Conservation (phyloP, 768 basidiomycete species). For the Mrakia gelida region DNA sequence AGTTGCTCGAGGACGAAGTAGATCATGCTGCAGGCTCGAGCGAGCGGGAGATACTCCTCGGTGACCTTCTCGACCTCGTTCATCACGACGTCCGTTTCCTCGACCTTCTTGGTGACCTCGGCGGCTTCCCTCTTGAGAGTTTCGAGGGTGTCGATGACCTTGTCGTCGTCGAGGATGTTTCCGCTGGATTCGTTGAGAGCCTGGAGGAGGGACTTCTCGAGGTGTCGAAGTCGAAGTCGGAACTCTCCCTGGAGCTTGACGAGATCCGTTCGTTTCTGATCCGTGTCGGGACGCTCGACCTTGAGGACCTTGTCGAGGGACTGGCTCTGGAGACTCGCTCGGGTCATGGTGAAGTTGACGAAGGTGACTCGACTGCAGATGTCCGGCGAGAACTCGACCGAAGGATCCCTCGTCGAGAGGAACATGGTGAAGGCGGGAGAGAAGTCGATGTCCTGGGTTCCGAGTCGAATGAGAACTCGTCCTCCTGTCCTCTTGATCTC, state of each 20-base stretch:
- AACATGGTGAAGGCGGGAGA: slow-evolving; percentile 99
- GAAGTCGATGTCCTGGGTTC: slow-evolving; percentile 98
- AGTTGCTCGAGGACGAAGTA: slow-evolving; percentile 97
- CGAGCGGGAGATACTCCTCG: slow-evolving; percentile 85
- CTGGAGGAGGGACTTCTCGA: slow-evolving; percentile 87
- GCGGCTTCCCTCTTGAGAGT: slow-evolving; percentile 93
- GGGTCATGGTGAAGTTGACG: slow-evolving; percentile 97
- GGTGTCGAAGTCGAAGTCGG: slow-evolving; percentile 79
- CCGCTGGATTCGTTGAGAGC: slow-evolving; percentile 95
- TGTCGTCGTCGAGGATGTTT: slow-evolving; percentile 95
- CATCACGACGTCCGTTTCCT: slow-evolving; percentile 95
- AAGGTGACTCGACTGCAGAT: slow-evolving; percentile 96
- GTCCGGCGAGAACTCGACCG: slow-evolving; percentile 95
- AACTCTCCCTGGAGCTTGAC: slow-evolving; percentile 99
- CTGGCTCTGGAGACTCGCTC: slow-evolving; percentile 96
- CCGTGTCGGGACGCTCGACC: slow-evolving; percentile 93
- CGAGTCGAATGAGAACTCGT: slow-evolving; percentile 91
- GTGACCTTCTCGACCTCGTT: slow-evolving; percentile 94
- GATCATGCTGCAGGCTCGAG: slow-evolving; percentile 90
- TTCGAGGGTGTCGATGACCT: slow-evolving; percentile 90
- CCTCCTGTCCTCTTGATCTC: slow-evolving; percentile 95
- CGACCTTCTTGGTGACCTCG: slow-evolving; percentile 90
- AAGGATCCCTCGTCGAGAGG: slow-evolving; percentile 92
- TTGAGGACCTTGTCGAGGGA: slow-evolving; percentile 95
- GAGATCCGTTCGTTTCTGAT: slow-evolving; percentile 88